Conservation (phyloP, 2,329 filamentous ascomycete species). For the Trichoderma sp. region DNA sequence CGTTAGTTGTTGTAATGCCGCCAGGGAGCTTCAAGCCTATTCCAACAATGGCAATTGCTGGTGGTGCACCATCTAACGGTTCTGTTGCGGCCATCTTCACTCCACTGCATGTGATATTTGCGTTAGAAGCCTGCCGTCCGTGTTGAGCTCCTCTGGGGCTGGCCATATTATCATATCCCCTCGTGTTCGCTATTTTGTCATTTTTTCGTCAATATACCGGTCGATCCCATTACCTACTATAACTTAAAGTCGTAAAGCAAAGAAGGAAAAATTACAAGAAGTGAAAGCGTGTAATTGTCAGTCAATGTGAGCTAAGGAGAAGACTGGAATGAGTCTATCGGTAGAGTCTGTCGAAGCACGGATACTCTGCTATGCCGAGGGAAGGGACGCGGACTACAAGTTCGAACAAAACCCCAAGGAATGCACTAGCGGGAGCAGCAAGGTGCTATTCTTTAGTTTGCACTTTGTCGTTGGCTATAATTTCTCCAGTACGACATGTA, state of each 20-base stretch:
- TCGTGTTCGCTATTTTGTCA: neutral
- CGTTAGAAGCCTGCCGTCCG: neutral
- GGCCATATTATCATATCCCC: neutral
- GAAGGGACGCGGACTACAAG: neutral
- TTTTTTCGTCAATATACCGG: neutral
- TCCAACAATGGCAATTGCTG: conserved; percentile 35
- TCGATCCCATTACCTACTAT: neutral
- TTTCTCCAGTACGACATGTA: neutral
- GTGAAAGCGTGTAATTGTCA: neutral
- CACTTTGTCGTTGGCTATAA: neutral
- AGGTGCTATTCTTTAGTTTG: neutral
- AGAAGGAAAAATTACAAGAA: neutral
- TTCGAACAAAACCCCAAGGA: neutral
- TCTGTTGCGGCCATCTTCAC: neutral
- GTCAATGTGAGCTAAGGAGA: neutral
- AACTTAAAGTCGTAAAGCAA: neutral
- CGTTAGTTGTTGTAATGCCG: conserved; percentile 24
- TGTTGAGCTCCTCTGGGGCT: neutral
- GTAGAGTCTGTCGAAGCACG: no score
- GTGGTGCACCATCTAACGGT: neutral
- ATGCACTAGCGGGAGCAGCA: neutral
- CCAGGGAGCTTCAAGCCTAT: conserved; percentile 34
- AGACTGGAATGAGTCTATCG: neutral
- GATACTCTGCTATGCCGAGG: neutral
- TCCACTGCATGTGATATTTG: neutral